Base-by-base conservation (phyloP, 805 yeast genomes). In the Kodamaea lidongshanica region DNA sequence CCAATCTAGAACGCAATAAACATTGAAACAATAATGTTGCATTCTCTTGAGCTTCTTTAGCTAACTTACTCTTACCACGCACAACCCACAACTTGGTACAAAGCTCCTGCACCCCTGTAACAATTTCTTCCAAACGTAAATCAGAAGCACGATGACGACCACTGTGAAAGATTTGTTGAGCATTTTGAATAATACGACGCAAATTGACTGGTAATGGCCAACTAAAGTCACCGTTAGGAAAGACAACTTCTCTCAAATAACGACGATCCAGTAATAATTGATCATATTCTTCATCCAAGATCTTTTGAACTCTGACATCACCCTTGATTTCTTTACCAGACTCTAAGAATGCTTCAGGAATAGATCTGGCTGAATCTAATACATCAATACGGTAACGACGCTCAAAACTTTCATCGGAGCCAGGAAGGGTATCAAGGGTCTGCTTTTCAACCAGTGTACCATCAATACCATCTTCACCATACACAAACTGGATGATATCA, bases 401-500 rank as follows among this genome's bases (percentile, higher is more conserved):
- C 44, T 81, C 95, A 53, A 92, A 92, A 5, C 80, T 73, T 8
- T 62, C 77, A 55, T 84, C 85, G 8, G 95, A 81, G 10, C 96
- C 96, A 19, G 96, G 95, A 49, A 92, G 83, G 2, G 96, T 84
- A 53, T 92, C 98, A 34, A 92, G 74, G 7, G 95, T 75, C 63
- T 92, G 99, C 53, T 84, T 87, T 58, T 92, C 99, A 39, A 92
- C 96, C 54, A 88, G 94, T 16, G 96, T 83, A 51, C 95, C 98
- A 68, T 92, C 99, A 48, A 92, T 70, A 62, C 99, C 99, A 65
- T 92, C 99, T 61, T 92, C 99, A 70, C 99, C 99, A 52, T 92
- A 92, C 38, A 88, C 73, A 61, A 92, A 92, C 66, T 92, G 97
- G 48, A 92, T 83, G 40, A 92, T 74, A 54, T 89, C 96, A 50